Base-by-base conservation (phyloP, 257 asterid genomes). In the Scutellaria minor region DNA sequence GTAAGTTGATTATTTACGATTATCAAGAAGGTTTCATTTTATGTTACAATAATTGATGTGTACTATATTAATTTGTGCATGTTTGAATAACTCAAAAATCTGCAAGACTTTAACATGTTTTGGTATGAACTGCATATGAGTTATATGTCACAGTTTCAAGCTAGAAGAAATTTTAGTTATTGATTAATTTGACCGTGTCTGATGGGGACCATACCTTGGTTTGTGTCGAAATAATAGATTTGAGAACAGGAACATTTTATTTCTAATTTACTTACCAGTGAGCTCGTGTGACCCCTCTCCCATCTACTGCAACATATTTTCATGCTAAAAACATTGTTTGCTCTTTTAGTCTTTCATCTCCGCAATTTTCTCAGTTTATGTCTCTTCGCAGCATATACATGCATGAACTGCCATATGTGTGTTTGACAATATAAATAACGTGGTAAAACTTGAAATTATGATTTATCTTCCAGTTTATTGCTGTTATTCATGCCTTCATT, bases 1-100 rank as follows among this genome's bases (percentile, higher is more conserved):
- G 99, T 95, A 92, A 92, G 96, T 90, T 70, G 40, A 65, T 48
- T 71, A 40, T 72, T 51, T 55, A 14, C 41, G 55, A 54, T 75
- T 54, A 54, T 48, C 6, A n/a, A 46, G 57, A 20, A 66, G 75
- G 12, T 63, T 74, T 64, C 57, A 18, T 62, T 52, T 56, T 39
- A 40, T 60, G 35, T 52, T 71, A 46, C 63, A 64, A 58, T 70
- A 20, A 7, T 31, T 60, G 44, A 39, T 66, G 72, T 60, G 59
- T 70, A 15, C 41, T 47, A 20, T 11, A 41, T 54, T 61, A 14
- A 14, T 51, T 27, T 64, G 20, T 52, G 68, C 37, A 14, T 52
- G 12, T 40, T 77, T 20, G 39, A 41, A 37, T 44, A 60, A 35
- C 48, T 46, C 68, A 68, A 24, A 20, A 41, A 45, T 52, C 11